Percentiles rank a stretch among this genome's conserved stretches.
Conservation (phyloP, 116 monocot genomes). For the Iris pallida region DNA sequence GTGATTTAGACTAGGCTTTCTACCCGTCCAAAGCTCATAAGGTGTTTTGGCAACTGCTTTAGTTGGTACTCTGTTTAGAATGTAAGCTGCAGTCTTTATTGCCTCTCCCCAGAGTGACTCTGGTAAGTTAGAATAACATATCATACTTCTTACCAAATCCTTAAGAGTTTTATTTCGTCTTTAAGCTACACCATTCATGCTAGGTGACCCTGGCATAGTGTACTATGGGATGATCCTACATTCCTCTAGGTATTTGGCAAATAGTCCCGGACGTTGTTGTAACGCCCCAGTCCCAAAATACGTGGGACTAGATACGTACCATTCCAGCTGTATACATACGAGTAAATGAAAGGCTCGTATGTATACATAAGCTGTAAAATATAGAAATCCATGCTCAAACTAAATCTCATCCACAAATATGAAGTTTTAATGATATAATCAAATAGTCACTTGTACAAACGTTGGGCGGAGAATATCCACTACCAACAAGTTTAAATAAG, state of each 20-base stretch:
- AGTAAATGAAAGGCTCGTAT: no score
- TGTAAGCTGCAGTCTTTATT: constrained; percentile 12
- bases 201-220: constrained; percentile 8
- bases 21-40: background rate
- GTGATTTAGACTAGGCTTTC: background rate
- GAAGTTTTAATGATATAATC: no score
- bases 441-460: no score
- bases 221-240: constrained; percentile 5
- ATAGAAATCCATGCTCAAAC: no score
- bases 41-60: constrained; percentile 12
- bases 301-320: no score
- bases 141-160: background rate
- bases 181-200: constrained; percentile 11
- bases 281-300: no score
- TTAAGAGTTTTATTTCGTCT: background rate
- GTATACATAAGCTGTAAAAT: no score
- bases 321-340: background rate
- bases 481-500: no score
- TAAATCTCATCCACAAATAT: no score
- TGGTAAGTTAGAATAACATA: constrained; percentile 5
- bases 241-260: constrained; percentile 6
- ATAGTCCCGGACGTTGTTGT: background rate
- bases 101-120: constrained; percentile 8
- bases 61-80: constrained; percentile 11
- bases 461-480: no score